phyloP scores from a whole-genome alignment of 192 early-diverging fungal species.

The Diversispora eburnea region DNA sequence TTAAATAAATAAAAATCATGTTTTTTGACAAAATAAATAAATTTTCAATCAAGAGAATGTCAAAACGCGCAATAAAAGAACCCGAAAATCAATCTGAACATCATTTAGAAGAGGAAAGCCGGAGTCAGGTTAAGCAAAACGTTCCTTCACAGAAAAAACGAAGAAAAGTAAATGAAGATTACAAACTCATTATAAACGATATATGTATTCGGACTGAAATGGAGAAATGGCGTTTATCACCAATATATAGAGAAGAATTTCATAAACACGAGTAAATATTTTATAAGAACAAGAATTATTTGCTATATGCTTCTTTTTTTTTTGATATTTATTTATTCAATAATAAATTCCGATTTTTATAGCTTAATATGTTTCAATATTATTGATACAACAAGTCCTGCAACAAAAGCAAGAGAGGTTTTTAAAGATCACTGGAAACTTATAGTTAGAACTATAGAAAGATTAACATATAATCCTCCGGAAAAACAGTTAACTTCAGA shows the following conservation, averaged over 20 bases:
- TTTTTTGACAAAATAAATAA: no score
- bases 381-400: slow-evolving; percentile 10
- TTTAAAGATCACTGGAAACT: neutral
- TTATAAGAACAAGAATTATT: neutral
- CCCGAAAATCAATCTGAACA: no score
- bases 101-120: no score
- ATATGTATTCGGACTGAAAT: slow-evolving; percentile 11
- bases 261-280: slow-evolving; percentile 17
- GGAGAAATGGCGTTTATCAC: slow-evolving; percentile 2
- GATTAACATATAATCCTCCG: neutral
- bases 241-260: slow-evolving; percentile 7
- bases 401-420: slow-evolving; percentile 4
- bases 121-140: no score
- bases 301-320: neutral
- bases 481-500: no score
- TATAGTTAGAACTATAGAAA: neutral
- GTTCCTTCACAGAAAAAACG: no score
- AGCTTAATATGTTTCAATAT: slow-evolving; percentile 20
- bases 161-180: neutral
- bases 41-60: no score
- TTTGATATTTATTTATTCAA: neutral
- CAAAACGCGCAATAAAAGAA: no score
- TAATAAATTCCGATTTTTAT: neutral
- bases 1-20: no score
- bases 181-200: slow-evolving; percentile 11